Conservation (phyloP, 768 basidiomycete species). For the Serendipita indica region DNA sequence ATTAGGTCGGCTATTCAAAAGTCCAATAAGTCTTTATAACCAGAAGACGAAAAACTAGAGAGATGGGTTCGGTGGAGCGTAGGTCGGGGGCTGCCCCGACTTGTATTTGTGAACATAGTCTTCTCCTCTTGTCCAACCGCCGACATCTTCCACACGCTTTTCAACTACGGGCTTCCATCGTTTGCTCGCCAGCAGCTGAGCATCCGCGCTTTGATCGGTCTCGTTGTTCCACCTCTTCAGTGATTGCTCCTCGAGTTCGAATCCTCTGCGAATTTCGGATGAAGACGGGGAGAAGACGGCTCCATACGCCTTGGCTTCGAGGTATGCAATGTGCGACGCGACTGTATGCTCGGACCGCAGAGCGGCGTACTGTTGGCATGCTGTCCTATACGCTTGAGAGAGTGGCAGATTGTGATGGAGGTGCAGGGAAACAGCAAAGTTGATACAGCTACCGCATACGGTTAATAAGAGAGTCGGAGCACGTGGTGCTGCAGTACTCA, state of each 20-base stretch:
- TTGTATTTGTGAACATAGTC: slow-evolving; percentile 62
- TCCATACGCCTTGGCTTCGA: slow-evolving; percentile 70
- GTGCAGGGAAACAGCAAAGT: slow-evolving; percentile 68
- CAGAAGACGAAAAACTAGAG: too few species aligned
- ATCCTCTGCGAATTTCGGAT: slow-evolving; percentile 45
- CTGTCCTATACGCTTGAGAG: slow-evolving; percentile 62
- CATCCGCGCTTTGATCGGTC: slow-evolving; percentile 40
- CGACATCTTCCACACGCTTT: slow-evolving; percentile 22
- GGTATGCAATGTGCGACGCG: slow-evolving; percentile 54
- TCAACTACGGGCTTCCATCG: slow-evolving; percentile 52
- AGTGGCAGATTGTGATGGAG: slow-evolving; percentile 46
- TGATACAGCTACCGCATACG: slow-evolving; percentile 43
- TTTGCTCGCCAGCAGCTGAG: slow-evolving; percentile 50
- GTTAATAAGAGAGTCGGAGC: slow-evolving; percentile 13
- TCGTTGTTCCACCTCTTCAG: slow-evolving; percentile 43
- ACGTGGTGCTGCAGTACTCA: slow-evolving; percentile 28
- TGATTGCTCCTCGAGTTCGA: slow-evolving; percentile 44
- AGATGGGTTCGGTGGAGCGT: background rate
- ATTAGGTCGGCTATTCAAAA: too few species aligned
- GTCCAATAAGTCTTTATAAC: too few species aligned
- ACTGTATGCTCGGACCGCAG: slow-evolving; percentile 76
- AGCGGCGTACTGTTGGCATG: slow-evolving; percentile 75
- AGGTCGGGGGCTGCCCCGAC: slow-evolving; percentile 41
- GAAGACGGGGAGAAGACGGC: slow-evolving; percentile 35
- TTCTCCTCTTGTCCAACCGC: slow-evolving; percentile 56